Percentiles rank a stretch among this genome's conserved stretches.
Conservation (phyloP, 257 asterid species). For the Capsicum rhomboideum region DNA sequence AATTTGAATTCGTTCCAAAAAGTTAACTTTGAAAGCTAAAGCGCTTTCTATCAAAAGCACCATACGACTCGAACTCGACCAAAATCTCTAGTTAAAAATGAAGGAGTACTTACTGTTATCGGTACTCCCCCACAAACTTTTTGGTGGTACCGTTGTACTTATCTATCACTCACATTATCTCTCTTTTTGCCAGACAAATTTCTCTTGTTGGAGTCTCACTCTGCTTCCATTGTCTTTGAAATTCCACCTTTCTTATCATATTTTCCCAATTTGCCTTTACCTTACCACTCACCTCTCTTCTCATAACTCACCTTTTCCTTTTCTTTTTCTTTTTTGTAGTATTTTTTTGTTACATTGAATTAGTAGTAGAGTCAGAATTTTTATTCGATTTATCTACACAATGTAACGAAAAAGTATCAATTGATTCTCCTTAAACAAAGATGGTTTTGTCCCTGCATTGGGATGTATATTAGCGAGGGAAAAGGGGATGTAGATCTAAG, state of each 20-base stretch:
- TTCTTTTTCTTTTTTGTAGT: neutral
- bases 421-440: neutral
- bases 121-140: no score
- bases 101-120: neutral
- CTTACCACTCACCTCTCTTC: neutral
- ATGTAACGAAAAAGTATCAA: neutral
- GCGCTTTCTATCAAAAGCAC: rapidly evolving
- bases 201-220: neutral
- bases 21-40: neutral
- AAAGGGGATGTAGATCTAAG: neutral
- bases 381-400: neutral
- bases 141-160: neutral
- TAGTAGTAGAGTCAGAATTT: neutral
- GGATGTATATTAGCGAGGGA: neutral
- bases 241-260: neutral
- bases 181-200: neutral
- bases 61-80: neutral
- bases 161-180: neutral
- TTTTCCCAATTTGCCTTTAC: neutral
- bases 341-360: neutral
- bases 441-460: no score
- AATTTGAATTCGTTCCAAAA: rapidly evolving
- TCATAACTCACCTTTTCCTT: neutral
- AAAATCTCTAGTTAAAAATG: neutral
- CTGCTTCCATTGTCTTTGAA: neutral